Evolutionary conservation across 1,284 basidiomycete genomes (phyloP), one percentile per base, ranked within the genome.

Genomic region (Ceratobasidium sp.): DNA sequence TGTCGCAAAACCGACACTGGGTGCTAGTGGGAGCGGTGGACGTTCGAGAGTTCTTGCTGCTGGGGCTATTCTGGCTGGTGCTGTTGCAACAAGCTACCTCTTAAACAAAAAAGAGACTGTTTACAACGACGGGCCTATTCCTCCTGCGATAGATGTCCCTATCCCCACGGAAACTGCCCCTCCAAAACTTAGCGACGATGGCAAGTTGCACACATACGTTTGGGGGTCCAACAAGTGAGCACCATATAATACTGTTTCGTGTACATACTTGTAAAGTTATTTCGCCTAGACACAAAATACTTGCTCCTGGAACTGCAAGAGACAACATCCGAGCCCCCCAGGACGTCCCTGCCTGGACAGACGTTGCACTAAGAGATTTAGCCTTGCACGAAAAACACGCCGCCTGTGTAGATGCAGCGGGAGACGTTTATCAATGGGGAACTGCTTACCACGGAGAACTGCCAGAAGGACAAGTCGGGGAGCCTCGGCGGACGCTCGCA

Each of bases 391-490:
- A 90, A 78, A 86, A 84, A 56, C 92, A 95, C 78, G 94, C 89
- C 0, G 93, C 92, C 2, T 93, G 91, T 76, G 88, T 95, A n/a
- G 94, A 96, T 80, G 90, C 89, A 1, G 85, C 87, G 53, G 96
- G 96, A 29, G 93, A 98, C 79, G 88, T 95, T 0, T 94, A 95
- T 81, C 93, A 95, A 79, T 96, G 94, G 95, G 94, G 94, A 0
- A 84, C 86, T 58, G 89, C 87, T 0, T 92, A 88, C 79, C 86
- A 85, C 76, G 85, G 83, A 31, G 80, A 81, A 13, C 79, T 80
- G 22, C 27, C 81, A 11, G 77, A 76, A 7, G 76, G 77, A 62
- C 53, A 78, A 75, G 74, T 41, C 77, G 79, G 29, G 79, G 82
- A 74, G 86, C 89, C 56, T 82, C 83, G 43, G 56, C 81, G 83